Conservation (phyloP, 2,329 filamentous ascomycete species). For the Venturia aucupariae region DNA sequence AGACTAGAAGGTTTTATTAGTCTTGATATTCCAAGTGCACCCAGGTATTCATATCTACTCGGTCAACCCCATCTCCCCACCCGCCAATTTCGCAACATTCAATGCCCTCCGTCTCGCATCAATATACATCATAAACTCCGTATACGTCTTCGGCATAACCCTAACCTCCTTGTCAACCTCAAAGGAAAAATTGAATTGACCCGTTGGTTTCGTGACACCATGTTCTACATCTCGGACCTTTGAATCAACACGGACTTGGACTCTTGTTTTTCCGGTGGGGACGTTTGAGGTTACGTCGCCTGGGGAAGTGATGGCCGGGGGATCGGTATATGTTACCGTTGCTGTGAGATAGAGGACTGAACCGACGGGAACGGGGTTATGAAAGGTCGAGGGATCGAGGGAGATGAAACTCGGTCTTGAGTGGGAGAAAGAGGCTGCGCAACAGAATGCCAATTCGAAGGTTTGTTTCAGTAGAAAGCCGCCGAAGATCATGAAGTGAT, state of each 20-base stretch:
- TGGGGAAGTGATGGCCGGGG: constrained; percentile 37
- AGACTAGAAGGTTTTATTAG: too few relatives aligned
- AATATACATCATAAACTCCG: constrained; percentile 52
- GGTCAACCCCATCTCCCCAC: constrained; percentile 1
- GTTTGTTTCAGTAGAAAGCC: constrained; percentile 66
- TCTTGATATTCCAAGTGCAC: too few relatives aligned
- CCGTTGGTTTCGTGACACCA: constrained; percentile 56
- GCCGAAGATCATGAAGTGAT: constrained; percentile 72
- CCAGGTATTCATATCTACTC: too few relatives aligned
- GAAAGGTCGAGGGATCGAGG: constrained; percentile 64
- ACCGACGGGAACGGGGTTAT: constrained; percentile 66
- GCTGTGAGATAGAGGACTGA: constrained; percentile 66
- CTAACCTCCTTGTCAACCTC: constrained; percentile 54
- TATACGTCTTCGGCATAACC: constrained; percentile 52
- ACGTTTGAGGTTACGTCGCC: constrained; percentile 23
- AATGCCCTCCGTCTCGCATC: constrained; percentile 49
- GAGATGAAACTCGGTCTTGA: constrained; percentile 61
- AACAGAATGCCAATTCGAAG: constrained; percentile 69
- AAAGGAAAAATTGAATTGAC: constrained; percentile 70
- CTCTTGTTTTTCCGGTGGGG: constrained; percentile 44
- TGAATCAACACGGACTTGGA: constrained; percentile 63
- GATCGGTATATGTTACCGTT: constrained; percentile 63
- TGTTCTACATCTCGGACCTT: constrained; percentile 66
- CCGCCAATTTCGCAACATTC: constrained; percentile 29
- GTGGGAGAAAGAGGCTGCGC: constrained; percentile 61